Evolutionary conservation across 2,329 filamentous ascomycete species (phyloP).

Genomic region (Aspergillus nomiae): DNA sequence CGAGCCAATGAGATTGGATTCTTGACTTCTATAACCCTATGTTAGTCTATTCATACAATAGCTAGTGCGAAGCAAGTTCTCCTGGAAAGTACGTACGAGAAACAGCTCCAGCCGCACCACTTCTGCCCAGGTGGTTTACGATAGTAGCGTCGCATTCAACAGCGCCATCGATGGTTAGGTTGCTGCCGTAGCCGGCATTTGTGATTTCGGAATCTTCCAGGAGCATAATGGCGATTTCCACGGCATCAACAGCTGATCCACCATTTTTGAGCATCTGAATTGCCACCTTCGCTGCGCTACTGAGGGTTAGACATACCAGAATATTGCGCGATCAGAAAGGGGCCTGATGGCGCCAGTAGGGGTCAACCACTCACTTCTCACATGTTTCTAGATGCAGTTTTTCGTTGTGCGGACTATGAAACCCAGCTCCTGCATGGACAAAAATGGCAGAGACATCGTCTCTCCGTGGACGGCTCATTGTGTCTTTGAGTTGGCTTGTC

Average conservation of each 20-base stretch:
- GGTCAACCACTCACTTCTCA: slow-evolving; percentile 67
- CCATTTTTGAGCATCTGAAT: slow-evolving; percentile 81
- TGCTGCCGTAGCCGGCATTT: slow-evolving; percentile 95
- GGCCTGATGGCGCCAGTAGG: background rate
- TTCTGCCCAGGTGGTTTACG: slow-evolving; percentile 86
- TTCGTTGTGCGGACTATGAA: slow-evolving; percentile 87
- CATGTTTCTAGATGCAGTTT: slow-evolving; percentile 81
- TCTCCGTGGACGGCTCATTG: slow-evolving; percentile 41
- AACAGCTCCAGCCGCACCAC: slow-evolving; percentile 89
- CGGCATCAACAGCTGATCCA: slow-evolving; percentile 79
- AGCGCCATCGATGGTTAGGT: slow-evolving; percentile 82
- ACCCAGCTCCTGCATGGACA: slow-evolving; percentile 93
- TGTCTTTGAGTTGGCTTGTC: slow-evolving; percentile 3
- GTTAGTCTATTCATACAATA: slow-evolving; percentile 1
- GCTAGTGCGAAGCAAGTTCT: background rate
- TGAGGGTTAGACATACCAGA: slow-evolving; percentile 9
- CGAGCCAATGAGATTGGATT: slow-evolving; percentile 91
- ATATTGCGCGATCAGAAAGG: background rate
- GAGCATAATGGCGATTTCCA: slow-evolving; percentile 83
- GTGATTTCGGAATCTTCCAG: slow-evolving; percentile 95
- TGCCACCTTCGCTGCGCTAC: slow-evolving; percentile 76
- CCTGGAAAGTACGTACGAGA: slow-evolving; percentile 63
- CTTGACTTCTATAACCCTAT: slow-evolving; percentile 57
- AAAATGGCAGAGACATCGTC: slow-evolving; percentile 74
- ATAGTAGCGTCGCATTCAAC: slow-evolving; percentile 96